Evolutionary conservation across 345 rosid genomes (phyloP), one percentile per base, ranked within the genome.

Genomic region (Erysimum cheiranthoides): DNA sequence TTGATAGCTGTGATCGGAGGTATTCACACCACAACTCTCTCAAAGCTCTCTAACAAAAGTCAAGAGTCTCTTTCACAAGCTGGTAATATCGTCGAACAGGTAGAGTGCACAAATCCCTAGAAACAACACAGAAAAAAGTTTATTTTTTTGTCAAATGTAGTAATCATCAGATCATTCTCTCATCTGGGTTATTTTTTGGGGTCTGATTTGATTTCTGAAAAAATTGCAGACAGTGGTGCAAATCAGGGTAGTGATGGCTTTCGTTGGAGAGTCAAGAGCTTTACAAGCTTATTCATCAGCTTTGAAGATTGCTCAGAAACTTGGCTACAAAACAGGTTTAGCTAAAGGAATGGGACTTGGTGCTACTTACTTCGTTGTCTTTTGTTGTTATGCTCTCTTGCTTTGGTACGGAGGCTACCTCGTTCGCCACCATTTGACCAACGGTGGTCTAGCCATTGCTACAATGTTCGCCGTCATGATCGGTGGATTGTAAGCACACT

Each of bases 381-480:
- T 94, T 75, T 94, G 97, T 66, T 92, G 86, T 62, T 94, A 94
- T 47, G 98, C 97, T 7, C 89, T 94, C 38, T 92, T 94, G 66
- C 92, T 94, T 32, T 94, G 97, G 98, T 94, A 94, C 70, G 97
- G 98, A 6, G 98, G 97, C 14, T 90, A 86, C 46, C 93, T 94
- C 21, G 96, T 92, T 59, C 84, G 98, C 38, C 97, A 94, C 58
- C 97, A 86, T 85, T 86, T 82, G 70, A 94, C 98, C 60, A 90
- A 92, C 75, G 97, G 97, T 71, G 97, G 97, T 45, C 96, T 94
- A 25, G 97, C 98, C 5, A 90, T 94, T 34, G 83, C 98, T 38
- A 94, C 98, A 63, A 94, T 94, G 98, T 94, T 94, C 69, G 93
- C 96, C 2, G 97, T 92, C 50, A 94, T 94, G 97, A 85, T 94